Conservation (phyloP, 345 rosid species). For the Camelina neglecta region DNA sequence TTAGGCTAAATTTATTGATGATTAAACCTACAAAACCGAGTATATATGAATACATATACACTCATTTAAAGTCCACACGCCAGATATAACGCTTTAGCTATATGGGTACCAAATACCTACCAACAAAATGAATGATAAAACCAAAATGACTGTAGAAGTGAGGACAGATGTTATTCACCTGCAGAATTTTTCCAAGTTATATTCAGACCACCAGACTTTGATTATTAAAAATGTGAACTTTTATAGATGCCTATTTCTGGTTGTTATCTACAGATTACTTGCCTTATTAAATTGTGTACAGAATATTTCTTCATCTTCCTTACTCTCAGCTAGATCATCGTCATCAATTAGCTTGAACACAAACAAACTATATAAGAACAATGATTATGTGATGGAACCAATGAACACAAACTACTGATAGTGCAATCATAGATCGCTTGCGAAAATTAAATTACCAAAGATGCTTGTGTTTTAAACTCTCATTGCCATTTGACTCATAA, state of each 20-base stretch:
- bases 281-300: slow-evolving; percentile 32
- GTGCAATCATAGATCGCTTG: neutral
- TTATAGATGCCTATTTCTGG: neutral
- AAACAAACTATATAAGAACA: slow-evolving; percentile 31
- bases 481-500: slow-evolving; percentile 36
- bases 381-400: slow-evolving; percentile 16
- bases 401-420: slow-evolving; percentile 19
- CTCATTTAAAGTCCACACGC: too few relatives aligned
- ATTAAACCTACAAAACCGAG: too few relatives aligned
- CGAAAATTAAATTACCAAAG: slow-evolving; percentile 61
- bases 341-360: slow-evolving; percentile 74
- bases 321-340: slow-evolving; percentile 61
- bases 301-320: slow-evolving; percentile 61
- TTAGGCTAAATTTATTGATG: too few relatives aligned
- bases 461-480: slow-evolving; percentile 94
- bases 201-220: slow-evolving; percentile 46
- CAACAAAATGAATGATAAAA: too few relatives aligned
- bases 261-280: slow-evolving; percentile 21
- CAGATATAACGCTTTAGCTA: too few relatives aligned
- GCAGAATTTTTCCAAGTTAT: slow-evolving; percentile 41
- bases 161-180: slow-evolving; percentile 40
- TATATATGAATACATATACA: too few relatives aligned
- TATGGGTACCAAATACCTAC: too few relatives aligned
- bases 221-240: slow-evolving; percentile 20
- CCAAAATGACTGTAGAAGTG: too few relatives aligned